Evolutionary conservation across 2,329 filamentous ascomycete species (phyloP).

Genomic region (Fusarium torreyae): DNA sequence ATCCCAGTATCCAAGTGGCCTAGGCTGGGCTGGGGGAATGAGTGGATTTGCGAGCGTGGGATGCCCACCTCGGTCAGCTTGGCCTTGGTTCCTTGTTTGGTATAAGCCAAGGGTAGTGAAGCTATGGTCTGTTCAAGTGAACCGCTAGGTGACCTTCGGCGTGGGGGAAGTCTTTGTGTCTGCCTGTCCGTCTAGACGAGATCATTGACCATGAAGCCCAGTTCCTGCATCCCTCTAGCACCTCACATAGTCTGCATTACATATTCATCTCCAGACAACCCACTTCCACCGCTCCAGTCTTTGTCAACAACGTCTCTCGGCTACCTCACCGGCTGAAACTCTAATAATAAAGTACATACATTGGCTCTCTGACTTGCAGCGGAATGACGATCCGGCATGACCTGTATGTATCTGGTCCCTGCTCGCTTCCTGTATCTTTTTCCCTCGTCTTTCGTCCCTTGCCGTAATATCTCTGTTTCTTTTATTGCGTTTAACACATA

Average conservation of each 20-base stretch:
- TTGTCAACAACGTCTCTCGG: conserved; percentile 16
- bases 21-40: not conserved
- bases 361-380: conserved; percentile 24
- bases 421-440: conserved; percentile 4
- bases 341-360: conserved; percentile 15
- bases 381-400: conserved; percentile 2
- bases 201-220: not conserved
- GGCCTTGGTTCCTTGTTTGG: not conserved
- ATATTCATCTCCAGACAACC: not conserved
- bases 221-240: conserved; percentile 9
- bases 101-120: not conserved
- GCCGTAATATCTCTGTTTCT: too few relatives aligned
- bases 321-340: conserved; percentile 16
- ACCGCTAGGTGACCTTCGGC: not conserved
- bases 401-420: not conserved
- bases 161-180: conserved; percentile 4
- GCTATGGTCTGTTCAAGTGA: not conserved
- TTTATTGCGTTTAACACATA: not conserved
- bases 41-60: conserved; percentile 3
- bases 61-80: conserved; percentile 3
- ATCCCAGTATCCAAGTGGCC: conserved; percentile 4
- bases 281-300: conserved; percentile 12
- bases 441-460: not conserved
- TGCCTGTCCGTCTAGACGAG: not conserved
- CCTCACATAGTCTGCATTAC: not conserved